A percentile compares a stretch with the other conserved stretches of the same genome.
Evolutionary conservation across 2,329 filamentous ascomycete species (phyloP).

Genomic region (Neofusicoccum umdonicola): DNA sequence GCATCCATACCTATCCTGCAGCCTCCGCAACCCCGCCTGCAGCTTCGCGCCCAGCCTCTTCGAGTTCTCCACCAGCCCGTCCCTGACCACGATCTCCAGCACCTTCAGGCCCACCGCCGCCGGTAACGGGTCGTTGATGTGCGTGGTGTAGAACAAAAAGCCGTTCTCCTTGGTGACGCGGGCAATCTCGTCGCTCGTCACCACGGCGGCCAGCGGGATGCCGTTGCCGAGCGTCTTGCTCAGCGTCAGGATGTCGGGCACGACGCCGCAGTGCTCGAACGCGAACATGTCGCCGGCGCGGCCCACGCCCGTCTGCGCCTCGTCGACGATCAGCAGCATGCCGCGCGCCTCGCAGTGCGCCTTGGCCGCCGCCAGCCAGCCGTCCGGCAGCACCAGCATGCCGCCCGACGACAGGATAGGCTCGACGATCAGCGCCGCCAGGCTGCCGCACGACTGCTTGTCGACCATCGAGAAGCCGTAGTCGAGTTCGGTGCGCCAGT

Average conservation of each 20-base stretch:
- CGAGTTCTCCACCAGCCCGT: constrained; percentile 51
- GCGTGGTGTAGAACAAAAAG: constrained; percentile 61
- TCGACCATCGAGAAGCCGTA: constrained; percentile 64
- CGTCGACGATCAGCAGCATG: constrained; percentile 39
- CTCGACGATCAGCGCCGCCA: constrained; percentile 63
- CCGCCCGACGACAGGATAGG: constrained; percentile 60
- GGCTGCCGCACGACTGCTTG: constrained; percentile 57
- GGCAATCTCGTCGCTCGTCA: constrained; percentile 56
- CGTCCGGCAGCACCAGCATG: constrained; percentile 58
- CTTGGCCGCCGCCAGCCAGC: constrained; percentile 59
- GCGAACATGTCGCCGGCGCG: constrained; percentile 32
- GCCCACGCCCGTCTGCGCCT: constrained; percentile 38
- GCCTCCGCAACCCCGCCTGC: constrained; percentile 45
- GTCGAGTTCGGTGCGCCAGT: constrained; percentile 64
- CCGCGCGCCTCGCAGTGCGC: constrained; percentile 33
- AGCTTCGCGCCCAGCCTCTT: constrained; percentile 46
- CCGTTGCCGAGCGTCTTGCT: constrained; percentile 63
- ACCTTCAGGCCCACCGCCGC: constrained; percentile 62
- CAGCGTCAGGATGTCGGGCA: constrained; percentile 57
- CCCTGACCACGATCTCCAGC: constrained; percentile 59
- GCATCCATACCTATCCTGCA: constrained; percentile 56
- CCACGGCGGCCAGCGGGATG: constrained; percentile 57
- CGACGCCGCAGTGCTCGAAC: constrained; percentile 28
- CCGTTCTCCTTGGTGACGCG: constrained; percentile 47
- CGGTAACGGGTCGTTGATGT: constrained; percentile 61